Evolutionary conservation across 257 asterid genomes (phyloP).

Genomic region (Knoxia roxburghii): DNA sequence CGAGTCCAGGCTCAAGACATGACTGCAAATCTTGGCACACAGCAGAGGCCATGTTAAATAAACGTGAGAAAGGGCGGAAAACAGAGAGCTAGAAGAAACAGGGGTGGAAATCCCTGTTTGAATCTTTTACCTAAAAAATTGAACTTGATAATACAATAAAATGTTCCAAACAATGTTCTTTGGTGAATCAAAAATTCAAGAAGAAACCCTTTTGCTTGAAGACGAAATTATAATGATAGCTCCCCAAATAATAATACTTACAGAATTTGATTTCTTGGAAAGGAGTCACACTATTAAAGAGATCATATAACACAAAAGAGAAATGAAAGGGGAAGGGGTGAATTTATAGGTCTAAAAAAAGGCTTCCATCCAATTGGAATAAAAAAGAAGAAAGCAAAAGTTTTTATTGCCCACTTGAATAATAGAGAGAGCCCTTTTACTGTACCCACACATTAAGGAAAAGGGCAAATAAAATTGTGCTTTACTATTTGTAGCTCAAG

Average conservation of each 20-base stretch:
- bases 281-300: too few species aligned
- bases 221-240: not conserved
- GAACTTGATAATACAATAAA: not conserved
- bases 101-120: conserved; percentile 7
- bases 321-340: conserved; percentile 36
- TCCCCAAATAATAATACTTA: not conserved
- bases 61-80: too few species aligned
- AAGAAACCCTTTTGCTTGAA: not conserved
- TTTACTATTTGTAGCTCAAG: too few species aligned
- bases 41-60: conserved; percentile 37
- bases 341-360: conserved; percentile 53
- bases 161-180: not conserved
- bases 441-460: conserved; percentile 6
- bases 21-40: conserved; percentile 34
- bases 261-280: conserved; percentile 1
- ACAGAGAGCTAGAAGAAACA: conserved; percentile 16
- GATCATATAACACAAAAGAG: conserved; percentile 48
- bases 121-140: not conserved
- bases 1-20: conserved; percentile 32
- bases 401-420: conserved; percentile 21
- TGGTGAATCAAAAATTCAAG: not conserved
- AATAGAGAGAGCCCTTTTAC: not conserved
- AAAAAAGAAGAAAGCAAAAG: conserved; percentile 10
- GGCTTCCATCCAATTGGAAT: too few species aligned
- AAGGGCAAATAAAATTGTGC: not conserved